phyloP scores from a whole-genome alignment of 345 rosid genomes.

The Rhodomyrtus tomentosa region DNA sequence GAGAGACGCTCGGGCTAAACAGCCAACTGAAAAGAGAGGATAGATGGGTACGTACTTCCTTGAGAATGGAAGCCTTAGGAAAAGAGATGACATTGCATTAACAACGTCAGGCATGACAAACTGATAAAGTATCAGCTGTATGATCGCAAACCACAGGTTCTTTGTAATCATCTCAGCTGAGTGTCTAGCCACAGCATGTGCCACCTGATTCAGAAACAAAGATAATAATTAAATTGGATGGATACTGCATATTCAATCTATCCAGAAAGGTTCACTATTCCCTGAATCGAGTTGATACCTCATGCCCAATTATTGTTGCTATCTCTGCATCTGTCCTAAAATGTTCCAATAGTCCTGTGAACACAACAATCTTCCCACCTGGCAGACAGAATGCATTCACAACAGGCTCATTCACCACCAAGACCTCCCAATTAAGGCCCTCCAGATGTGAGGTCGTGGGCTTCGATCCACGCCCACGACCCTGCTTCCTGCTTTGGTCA shows the following conservation, averaged over 20 bases:
- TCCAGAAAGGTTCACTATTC: not conserved
- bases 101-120: conserved; percentile 72
- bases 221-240: not conserved
- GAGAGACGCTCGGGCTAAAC: not conserved
- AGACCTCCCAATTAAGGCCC: conserved; percentile 80
- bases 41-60: conserved; percentile 39
- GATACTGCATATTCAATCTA: not conserved
- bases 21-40: not conserved
- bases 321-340: conserved; percentile 75
- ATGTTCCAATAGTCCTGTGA: conserved; percentile 69
- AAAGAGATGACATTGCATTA: conserved; percentile 57
- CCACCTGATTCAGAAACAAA: conserved; percentile 42
- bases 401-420: conserved; percentile 70
- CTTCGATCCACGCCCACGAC: conserved; percentile 25
- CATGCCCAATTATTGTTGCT: conserved; percentile 84
- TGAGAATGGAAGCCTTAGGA: conserved; percentile 86
- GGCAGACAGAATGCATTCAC: conserved; percentile 85
- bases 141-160: conserved; percentile 68
- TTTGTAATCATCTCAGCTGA: conserved; percentile 59
- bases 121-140: conserved; percentile 63
- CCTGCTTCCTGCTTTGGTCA: conserved; percentile 55
- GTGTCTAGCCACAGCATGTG: conserved; percentile 89
- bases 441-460: conserved; percentile 57
- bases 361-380: conserved; percentile 87
- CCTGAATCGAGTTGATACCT: conserved; percentile 26